Evolutionary conservation across 208 protist species (phyloP).

Genomic region (Acanthamoeba lenticulata): DNA sequence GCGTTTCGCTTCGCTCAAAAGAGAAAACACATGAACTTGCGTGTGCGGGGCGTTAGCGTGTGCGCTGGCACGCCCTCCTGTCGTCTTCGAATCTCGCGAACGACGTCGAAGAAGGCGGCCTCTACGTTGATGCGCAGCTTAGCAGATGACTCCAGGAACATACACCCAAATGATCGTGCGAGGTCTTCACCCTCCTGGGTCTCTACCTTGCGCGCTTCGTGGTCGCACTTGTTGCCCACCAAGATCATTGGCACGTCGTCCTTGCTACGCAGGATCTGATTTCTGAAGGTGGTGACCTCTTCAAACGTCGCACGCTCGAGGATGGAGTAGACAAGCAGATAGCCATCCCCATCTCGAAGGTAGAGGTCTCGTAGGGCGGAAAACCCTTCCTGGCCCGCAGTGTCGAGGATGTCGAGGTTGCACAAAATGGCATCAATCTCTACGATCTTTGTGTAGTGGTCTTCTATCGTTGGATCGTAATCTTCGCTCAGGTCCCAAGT

Average conservation of each 20-base stretch:
- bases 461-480: conserved; percentile 87
- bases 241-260: conserved; percentile 71
- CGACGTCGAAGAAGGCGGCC: conserved; percentile 20
- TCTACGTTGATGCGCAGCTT: conserved; percentile 62
- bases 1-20: no score
- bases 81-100: conserved; percentile 39
- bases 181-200: conserved; percentile 31
- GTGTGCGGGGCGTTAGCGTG: not conserved
- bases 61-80: no score
- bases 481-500: not conserved
- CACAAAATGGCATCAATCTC: conserved; percentile 74
- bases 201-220: not conserved
- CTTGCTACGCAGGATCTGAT: conserved; percentile 69
- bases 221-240: conserved; percentile 71
- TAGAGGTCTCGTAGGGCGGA: conserved; percentile 78
- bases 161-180: not conserved
- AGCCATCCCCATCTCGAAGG: conserved; percentile 80
- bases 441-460: conserved; percentile 77
- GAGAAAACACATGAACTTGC: not conserved
- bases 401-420: conserved; percentile 71
- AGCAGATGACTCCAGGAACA: conserved; percentile 68
- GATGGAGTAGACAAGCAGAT: conserved; percentile 75
- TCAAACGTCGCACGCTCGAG: conserved; percentile 66
- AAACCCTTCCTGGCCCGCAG: conserved; percentile 81
- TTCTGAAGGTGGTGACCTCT: conserved; percentile 56